These are phyloP conservation scores for Penicillium robsamsonii DNA, from an alignment of 495 filamentous ascomycete species.

Conservation along the genomic window DNA sequence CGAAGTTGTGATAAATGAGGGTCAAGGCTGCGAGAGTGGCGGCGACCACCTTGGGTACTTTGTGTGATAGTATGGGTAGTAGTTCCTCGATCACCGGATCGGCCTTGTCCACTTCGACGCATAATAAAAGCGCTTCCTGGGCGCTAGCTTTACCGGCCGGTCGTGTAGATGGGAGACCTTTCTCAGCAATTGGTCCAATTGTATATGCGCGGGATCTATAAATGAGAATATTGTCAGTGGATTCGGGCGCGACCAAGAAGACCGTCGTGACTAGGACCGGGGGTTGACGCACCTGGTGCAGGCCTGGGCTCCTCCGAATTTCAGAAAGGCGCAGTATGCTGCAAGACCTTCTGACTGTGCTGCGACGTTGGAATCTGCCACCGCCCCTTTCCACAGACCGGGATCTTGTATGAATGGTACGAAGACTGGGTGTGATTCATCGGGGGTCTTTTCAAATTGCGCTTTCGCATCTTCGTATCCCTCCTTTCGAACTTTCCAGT, in stretches of 20 bases:
- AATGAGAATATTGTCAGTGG: slow-evolving; percentile 16
- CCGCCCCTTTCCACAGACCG: slow-evolving; percentile 85
- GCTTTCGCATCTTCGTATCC: slow-evolving; percentile 92
- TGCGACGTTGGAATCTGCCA: slow-evolving; percentile 94
- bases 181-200: slow-evolving; percentile 79
- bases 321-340: slow-evolving; percentile 83
- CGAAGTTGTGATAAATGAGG: slow-evolving; percentile 85
- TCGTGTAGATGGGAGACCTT: slow-evolving; percentile 82
- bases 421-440: slow-evolving; percentile 85
- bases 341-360: slow-evolving; percentile 91
- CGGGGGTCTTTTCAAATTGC: slow-evolving; percentile 78
- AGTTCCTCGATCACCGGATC: slow-evolving; percentile 88
- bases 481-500: slow-evolving; percentile 96
- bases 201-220: slow-evolving; percentile 70
- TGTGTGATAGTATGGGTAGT: slow-evolving; percentile 79
- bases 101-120: slow-evolving; percentile 85
- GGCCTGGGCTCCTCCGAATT: slow-evolving; percentile 76
- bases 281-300: slow-evolving; percentile 60
- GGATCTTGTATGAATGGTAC: slow-evolving; percentile 82
- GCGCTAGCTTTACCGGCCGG: slow-evolving; percentile 84
- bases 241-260: background rate
- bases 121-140: slow-evolving; percentile 81
- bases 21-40: slow-evolving; percentile 77
- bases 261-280: background rate
- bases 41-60: slow-evolving; percentile 91